Conservation (phyloP, 306 rosid species). For the Corylus avellana region DNA sequence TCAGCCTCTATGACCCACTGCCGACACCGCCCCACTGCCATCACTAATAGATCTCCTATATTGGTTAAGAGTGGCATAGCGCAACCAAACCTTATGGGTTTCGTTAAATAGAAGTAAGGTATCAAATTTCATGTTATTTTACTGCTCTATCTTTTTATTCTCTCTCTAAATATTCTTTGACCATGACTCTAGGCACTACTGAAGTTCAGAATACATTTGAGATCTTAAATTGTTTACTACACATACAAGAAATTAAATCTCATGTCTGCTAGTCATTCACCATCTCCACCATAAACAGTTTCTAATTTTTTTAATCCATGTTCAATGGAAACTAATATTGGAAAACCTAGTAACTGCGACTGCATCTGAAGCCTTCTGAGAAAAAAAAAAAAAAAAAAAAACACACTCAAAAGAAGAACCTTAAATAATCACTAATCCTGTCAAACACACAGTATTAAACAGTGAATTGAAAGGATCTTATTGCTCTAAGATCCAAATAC, state of each 20-base stretch:
- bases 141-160: not conserved
- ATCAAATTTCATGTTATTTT: not conserved
- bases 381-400: no score
- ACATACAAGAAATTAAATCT: not conserved
- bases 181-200: not conserved
- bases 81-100: not conserved
- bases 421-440: slow-evolving; percentile 6
- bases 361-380: not conserved
- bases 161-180: not conserved
- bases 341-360: not conserved
- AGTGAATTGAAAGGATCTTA: not conserved
- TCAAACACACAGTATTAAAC: slow-evolving; percentile 8
- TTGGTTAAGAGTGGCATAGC: not conserved
- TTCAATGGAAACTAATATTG: not conserved
- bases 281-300: not conserved
- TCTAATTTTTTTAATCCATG: not conserved
- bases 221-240: not conserved
- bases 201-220: not conserved
- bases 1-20: no score
- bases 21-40: not conserved
- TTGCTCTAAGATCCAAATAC: not conserved
- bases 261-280: not conserved
- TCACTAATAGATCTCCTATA: not conserved
- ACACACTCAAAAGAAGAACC: not conserved
- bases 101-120: not conserved